These are phyloP conservation scores for Chrysoporthe cubensis DNA, from an alignment of 2,329 filamentous ascomycete genomes.

Conservation along the genomic window DNA sequence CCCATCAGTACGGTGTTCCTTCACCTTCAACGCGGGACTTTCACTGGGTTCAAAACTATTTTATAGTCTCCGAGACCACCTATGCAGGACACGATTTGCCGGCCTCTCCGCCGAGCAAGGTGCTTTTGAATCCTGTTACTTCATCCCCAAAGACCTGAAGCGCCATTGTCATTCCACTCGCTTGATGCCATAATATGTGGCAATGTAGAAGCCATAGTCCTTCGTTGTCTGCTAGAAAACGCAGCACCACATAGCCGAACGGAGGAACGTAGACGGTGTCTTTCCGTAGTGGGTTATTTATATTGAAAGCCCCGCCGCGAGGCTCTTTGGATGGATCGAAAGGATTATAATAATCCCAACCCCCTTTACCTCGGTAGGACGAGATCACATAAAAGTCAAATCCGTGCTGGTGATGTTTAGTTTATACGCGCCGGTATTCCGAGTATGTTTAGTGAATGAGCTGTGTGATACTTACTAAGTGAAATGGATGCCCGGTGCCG, in stretches of 20 bases:
- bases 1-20: no score
- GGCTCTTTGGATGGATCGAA: constrained; percentile 28
- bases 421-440: background rate
- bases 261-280: constrained; percentile 34
- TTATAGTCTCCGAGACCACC: background rate
- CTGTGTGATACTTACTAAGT: constrained; percentile 28
- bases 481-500: constrained; percentile 34
- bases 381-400: constrained; percentile 34
- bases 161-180: constrained; percentile 34
- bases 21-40: no score
- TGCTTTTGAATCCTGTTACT: constrained; percentile 21
- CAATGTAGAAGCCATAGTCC: constrained; percentile 34
- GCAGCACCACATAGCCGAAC: constrained; percentile 31
- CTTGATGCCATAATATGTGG: constrained; percentile 34
- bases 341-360: constrained; percentile 36
- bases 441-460: background rate
- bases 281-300: constrained; percentile 29
- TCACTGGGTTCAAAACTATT: no score
- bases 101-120: background rate
- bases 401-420: constrained; percentile 30
- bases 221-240: constrained; percentile 33
- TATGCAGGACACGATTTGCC: background rate
- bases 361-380: constrained; percentile 30
- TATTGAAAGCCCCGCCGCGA: constrained; percentile 29
- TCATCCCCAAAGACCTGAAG: constrained; percentile 32